These are phyloP conservation scores for Oemleria cerasiformis DNA, from an alignment of 306 rosid species.

Conservation along the genomic window DNA sequence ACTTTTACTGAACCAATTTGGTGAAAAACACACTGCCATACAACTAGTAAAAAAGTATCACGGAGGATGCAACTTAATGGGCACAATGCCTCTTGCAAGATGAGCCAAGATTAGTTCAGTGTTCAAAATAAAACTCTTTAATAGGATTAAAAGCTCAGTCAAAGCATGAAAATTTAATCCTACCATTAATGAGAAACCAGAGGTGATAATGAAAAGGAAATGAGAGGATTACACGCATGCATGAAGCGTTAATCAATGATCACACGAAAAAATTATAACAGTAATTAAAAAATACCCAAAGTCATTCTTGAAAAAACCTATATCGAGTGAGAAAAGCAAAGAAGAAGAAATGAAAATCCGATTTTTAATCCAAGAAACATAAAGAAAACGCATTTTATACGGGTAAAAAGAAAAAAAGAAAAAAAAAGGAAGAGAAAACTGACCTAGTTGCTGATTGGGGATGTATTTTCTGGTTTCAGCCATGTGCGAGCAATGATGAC, in stretches of 20 bases:
- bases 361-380: background rate
- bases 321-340: background rate
- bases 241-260: background rate
- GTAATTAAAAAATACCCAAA: background rate
- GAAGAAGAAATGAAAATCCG: background rate
- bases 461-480: slow-evolving; percentile 40
- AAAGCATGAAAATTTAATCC: background rate
- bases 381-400: background rate
- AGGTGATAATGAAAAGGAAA: background rate
- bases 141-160: background rate
- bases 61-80: background rate
- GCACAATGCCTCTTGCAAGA: slow-evolving; percentile 6
- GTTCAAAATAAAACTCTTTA: background rate
- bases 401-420: background rate
- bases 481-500: slow-evolving; percentile 28
- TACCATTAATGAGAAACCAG: background rate
- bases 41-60: background rate
- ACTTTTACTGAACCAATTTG: background rate
- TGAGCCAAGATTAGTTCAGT: background rate
- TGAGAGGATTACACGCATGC: background rate
- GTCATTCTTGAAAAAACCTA: background rate
- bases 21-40: background rate
- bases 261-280: background rate
- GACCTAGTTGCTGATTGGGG: slow-evolving; percentile 49
- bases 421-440: slow-evolving; percentile 9